Evolutionary conservation across 2,329 filamentous ascomycete species (phyloP).

Genomic region (Diatrype stigma): DNA sequence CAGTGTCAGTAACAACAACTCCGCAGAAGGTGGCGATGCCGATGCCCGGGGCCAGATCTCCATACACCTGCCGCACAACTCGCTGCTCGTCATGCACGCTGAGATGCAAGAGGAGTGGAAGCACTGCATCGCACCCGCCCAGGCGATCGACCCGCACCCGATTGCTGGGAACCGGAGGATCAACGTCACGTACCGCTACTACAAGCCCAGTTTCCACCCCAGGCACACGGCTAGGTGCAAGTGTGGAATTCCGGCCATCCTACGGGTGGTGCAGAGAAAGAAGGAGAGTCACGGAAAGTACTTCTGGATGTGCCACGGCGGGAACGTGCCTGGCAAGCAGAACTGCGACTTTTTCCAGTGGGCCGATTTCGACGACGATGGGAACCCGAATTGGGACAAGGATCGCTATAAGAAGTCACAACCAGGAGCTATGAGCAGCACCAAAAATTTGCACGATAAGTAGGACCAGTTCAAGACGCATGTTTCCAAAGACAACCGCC

Average conservation of each 20-base stretch:
- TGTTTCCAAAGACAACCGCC: no score
- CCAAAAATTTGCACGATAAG: background rate
- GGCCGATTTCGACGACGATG: slow-evolving; percentile 84
- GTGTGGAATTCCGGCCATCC: slow-evolving; percentile 63
- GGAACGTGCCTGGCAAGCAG: slow-evolving; percentile 63
- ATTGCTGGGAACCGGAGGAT: slow-evolving; percentile 76
- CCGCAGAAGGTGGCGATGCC: slow-evolving; percentile 34
- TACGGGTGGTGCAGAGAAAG: slow-evolving; percentile 77
- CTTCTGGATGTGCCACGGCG: slow-evolving; percentile 90
- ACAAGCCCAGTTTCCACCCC: slow-evolving; percentile 73
- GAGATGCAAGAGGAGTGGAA: slow-evolving; percentile 99
- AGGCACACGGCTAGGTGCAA: slow-evolving; percentile 71
- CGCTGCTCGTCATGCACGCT: slow-evolving; percentile 90
- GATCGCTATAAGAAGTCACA: slow-evolving; percentile 18
- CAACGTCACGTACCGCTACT: slow-evolving; percentile 91
- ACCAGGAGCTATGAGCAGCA: background rate
- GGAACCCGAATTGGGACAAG: slow-evolving; percentile 64
- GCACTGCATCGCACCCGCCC: slow-evolving; percentile 73
- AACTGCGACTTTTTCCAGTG: slow-evolving; percentile 78
- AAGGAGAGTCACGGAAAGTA: slow-evolving; percentile 74
- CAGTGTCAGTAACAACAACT: slow-evolving; percentile 34
- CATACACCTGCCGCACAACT: slow-evolving; percentile 93
- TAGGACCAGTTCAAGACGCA: background rate
- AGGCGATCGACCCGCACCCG: slow-evolving; percentile 78
- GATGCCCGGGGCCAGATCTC: slow-evolving; percentile 81